Base-by-base conservation (phyloP, 306 rosid genomes). In the Quercus berberidifolia region DNA sequence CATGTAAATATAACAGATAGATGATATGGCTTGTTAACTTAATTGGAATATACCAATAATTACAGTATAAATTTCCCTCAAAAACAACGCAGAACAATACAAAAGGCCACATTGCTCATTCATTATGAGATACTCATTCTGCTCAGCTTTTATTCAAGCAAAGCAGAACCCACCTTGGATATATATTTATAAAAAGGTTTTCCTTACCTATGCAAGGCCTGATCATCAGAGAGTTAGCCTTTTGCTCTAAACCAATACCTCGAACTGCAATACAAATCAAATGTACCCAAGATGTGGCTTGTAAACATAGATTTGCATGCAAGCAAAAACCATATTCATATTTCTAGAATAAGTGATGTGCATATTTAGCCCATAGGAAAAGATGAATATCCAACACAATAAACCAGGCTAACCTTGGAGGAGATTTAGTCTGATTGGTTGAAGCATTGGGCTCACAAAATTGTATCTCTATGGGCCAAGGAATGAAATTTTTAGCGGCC, bases 401-500 rank as follows among this genome's bases (percentile, higher is more conserved):
- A 74, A 78, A 74, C 57, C 76, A 38, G 54, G 78, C 87, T 57
- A 85, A 95, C 99, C 96, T 90, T 58, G 99, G 94, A 79, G 95
- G 91, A 84, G 97, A 81, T 69, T 92, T 92, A 65, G 97, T 95
- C 89, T 89, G 92, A 84, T 83, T 92, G 25, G 99, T 91, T 21
- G 88, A 79, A 69, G 81, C 75, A 62, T 52, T 87, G 25, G 98
- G 99, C 79, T 91, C 99, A 86, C 98, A 92, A 84, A 92, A 92
- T 30, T 97, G 92, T 82, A 95, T 88, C 85, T 95, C 99, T 41
- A 95, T 92, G 52, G 99, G 98, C 99, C 97, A 95, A 33, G 98
- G 99, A 78, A 87, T 80, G 81, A 89, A 91, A n/a, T 85, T 52
- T 75, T 60, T 43, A 3, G 85, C 28, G 55, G 97, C 99, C 79